Percentiles rank a stretch among this genome's conserved stretches.
Evolutionary conservation across 306 rosid species (phyloP).

Genomic region (Vicia villosa): DNA sequence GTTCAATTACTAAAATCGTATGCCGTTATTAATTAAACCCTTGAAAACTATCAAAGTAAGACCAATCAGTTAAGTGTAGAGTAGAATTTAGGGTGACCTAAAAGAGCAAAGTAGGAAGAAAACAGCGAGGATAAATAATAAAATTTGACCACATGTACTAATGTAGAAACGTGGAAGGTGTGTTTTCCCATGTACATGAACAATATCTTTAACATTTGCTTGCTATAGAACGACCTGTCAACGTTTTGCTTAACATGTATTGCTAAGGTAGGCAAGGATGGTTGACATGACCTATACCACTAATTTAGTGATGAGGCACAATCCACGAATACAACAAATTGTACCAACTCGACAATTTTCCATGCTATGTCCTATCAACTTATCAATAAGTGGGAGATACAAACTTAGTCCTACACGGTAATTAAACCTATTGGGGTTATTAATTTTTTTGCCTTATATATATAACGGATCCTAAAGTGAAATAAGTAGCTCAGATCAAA

Average conservation of each 20-base stretch:
- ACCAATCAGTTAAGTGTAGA: conserved; percentile 7
- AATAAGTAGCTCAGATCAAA: background rate
- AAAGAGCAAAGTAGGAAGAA: conserved; percentile 36
- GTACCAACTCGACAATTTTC: conserved; percentile 45
- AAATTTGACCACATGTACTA: conserved; percentile 17
- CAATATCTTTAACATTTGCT: conserved; percentile 34
- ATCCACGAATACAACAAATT: conserved; percentile 41
- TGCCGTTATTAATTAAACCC: conserved; percentile 3
- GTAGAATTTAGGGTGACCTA: conserved; percentile 29
- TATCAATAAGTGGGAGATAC: conserved; percentile 22
- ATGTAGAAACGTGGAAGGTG: conserved; percentile 40
- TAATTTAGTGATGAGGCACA: conserved; percentile 32
- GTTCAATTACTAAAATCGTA: conserved; percentile 14
- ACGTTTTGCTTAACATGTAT: conserved; percentile 38
- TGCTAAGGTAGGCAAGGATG: conserved; percentile 48
- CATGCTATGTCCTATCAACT: conserved; percentile 47
- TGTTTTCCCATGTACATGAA: conserved; percentile 27
- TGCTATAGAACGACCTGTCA: conserved; percentile 43
- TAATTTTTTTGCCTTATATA: conserved; percentile 3
- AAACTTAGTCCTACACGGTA: conserved; percentile 6
- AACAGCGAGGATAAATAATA: background rate
- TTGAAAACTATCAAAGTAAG: conserved; percentile 35
- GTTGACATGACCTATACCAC: conserved; percentile 46
- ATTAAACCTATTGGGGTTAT: background rate
- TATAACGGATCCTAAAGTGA: background rate